phyloP scores from a whole-genome alignment of 192 early-diverging fungal genomes.

The Backusella circina region DNA sequence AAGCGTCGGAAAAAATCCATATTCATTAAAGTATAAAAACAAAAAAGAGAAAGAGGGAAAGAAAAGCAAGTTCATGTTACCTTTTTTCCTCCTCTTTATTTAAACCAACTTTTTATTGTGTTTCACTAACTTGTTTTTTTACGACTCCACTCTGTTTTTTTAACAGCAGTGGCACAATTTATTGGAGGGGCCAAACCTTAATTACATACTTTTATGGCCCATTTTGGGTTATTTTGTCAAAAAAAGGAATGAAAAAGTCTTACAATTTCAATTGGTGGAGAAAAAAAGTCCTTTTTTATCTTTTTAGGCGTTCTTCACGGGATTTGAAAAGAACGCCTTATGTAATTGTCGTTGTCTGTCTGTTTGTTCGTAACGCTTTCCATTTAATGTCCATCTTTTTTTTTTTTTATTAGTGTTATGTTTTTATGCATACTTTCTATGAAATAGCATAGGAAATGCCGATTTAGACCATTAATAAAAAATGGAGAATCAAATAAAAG shows the following conservation, averaged over 20 bases:
- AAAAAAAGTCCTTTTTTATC: slow-evolving; percentile 5
- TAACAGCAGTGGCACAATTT: neutral
- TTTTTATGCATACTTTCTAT: no score
- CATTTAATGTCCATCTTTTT: no score
- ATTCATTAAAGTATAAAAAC: neutral
- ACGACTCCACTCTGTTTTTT: slow-evolving; percentile 2
- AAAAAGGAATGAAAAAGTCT: neutral
- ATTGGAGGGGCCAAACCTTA: neutral
- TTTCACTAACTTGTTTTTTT: slow-evolving; percentile 1
- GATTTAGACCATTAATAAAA: no score
- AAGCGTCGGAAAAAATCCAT: neutral
- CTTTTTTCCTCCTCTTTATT: neutral
- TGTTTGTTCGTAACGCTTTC: no score
- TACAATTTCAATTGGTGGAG: neutral
- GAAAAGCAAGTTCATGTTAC: neutral
- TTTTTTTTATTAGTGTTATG: no score
- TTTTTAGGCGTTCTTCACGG: no score
- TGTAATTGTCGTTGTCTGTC: no score
- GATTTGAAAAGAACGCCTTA: no score
- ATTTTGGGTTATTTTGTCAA: slow-evolving; percentile 3
- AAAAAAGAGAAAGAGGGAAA: neutral
- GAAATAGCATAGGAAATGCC: no score
- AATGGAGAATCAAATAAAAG: no score
- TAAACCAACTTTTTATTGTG: neutral
- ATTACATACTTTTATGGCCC: neutral